These are phyloP conservation scores for Vachellia collinsii DNA, from an alignment of 306 rosid genomes.

Conservation along the genomic window DNA sequence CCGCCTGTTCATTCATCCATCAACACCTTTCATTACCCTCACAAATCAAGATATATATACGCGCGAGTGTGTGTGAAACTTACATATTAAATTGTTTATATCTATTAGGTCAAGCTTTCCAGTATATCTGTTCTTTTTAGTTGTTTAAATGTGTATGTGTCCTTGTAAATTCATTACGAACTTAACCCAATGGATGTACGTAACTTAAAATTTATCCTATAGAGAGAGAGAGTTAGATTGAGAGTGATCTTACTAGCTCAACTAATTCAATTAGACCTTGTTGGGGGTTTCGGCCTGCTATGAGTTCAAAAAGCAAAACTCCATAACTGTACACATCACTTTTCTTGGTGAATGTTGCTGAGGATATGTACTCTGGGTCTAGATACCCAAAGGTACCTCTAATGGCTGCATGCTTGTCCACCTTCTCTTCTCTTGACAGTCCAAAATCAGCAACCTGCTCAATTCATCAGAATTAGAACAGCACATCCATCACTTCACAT, in stretches of 20 bases:
- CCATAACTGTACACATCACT: constrained; percentile 98
- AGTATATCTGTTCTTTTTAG: no score
- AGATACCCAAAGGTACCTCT: constrained; percentile 95
- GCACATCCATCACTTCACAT: background rate
- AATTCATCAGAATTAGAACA: background rate
- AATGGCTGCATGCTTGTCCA: constrained; percentile 77
- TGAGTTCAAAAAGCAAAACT: constrained; percentile 90
- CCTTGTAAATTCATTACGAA: no score
- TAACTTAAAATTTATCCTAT: background rate
- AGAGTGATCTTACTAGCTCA: constrained; percentile 76
- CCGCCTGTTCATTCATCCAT: constrained; percentile 86
- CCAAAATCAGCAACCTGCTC: constrained; percentile 96
- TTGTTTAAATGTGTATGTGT: no score
- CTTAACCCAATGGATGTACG: no score
- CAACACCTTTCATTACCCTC: no score
- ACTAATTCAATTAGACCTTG: constrained; percentile 98
- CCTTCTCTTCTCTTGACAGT: constrained; percentile 96
- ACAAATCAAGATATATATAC: no score
- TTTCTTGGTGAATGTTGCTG: constrained; percentile 90
- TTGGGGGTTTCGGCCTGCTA: constrained; percentile 95
- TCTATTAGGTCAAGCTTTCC: no score
- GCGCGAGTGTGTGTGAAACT: no score
- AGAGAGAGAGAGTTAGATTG: constrained; percentile 25
- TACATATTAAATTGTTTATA: no score
- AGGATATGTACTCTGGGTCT: constrained; percentile 92